Conservation (phyloP, 2,329 filamentous ascomycete species). For the Aureobasidium pullulans region DNA sequence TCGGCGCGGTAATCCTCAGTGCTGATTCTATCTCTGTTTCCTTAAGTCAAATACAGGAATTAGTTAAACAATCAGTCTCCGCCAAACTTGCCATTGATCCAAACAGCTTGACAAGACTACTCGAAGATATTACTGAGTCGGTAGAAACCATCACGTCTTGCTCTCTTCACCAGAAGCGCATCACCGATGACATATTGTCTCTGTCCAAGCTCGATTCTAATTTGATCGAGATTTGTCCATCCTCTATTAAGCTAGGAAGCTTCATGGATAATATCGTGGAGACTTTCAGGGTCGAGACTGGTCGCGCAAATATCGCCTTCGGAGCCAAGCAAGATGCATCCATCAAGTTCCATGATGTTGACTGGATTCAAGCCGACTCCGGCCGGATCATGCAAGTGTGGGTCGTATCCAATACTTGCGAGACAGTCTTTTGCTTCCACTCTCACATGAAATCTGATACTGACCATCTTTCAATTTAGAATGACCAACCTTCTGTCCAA, state of each 20-base stretch:
- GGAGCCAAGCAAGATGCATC: constrained; percentile 27
- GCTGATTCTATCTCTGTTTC: constrained; percentile 15
- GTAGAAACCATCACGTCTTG: constrained; percentile 39
- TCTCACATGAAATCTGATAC: too few relatives aligned
- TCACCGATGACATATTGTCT: constrained; percentile 42
- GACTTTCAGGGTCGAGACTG: constrained; percentile 26
- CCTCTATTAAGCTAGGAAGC: constrained; percentile 27
- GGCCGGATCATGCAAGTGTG: constrained; percentile 30
- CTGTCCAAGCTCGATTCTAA: constrained; percentile 30
- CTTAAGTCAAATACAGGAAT: too few relatives aligned
- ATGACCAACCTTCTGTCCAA: constrained; percentile 26
- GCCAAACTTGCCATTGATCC: too few relatives aligned
- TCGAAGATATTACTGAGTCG: constrained; percentile 26
- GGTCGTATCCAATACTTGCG: too few relatives aligned
- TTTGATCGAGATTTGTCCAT: constrained; percentile 32
- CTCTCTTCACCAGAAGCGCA: constrained; percentile 36
- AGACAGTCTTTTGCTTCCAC: too few relatives aligned
- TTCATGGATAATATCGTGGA: constrained; percentile 33
- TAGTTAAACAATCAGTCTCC: too few relatives aligned
- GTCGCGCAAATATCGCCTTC: constrained; percentile 43
- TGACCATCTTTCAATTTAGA: too few relatives aligned
- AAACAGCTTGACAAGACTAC: constrained; percentile 15
- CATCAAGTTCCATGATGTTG: constrained; percentile 27
- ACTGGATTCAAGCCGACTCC: constrained; percentile 21
- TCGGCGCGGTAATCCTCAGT: constrained; percentile 15